Conservation (phyloP, 2,329 filamentous ascomycete species). For the Passalora sequoiae region DNA sequence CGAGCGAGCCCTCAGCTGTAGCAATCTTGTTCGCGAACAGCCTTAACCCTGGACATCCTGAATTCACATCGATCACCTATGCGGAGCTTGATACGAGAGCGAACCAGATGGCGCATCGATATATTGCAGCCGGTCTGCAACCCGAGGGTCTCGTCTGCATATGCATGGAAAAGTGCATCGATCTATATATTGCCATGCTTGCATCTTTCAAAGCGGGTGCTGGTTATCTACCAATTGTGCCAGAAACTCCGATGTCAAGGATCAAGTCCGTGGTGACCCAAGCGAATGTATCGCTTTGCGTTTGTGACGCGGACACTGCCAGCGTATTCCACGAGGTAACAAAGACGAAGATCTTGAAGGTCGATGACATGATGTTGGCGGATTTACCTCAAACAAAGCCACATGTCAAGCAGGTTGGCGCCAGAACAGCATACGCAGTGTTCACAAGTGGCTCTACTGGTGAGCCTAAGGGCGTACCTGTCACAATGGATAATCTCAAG, state of each 20-base stretch:
- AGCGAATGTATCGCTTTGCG: constrained; percentile 48
- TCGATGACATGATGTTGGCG: constrained; percentile 31
- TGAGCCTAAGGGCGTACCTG: constrained; percentile 69
- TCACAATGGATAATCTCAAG: constrained; percentile 70
- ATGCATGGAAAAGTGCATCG: constrained; percentile 66
- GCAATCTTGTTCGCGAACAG: constrained; percentile 62
- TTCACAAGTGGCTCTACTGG: constrained; percentile 84
- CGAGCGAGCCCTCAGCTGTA: constrained; percentile 45
- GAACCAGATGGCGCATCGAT: constrained; percentile 57
- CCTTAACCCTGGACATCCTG: constrained; percentile 37
- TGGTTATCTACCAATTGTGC: constrained; percentile 74
- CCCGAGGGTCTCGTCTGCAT: constrained; percentile 63
- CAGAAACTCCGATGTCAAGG: constrained; percentile 61
- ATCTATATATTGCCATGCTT: constrained; percentile 69
- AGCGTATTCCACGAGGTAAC: constrained; percentile 14
- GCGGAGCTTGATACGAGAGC: constrained; percentile 57
- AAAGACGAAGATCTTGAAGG: constrained; percentile 21
- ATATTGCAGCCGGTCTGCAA: constrained; percentile 46
- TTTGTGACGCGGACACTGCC: constrained; percentile 34
- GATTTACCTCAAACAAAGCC: constrained; percentile 33
- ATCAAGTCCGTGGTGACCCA: constrained; percentile 59
- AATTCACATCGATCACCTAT: constrained; percentile 55
- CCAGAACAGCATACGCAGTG: constrained; percentile 64
- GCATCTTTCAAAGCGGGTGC: constrained; percentile 69
- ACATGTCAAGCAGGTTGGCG: constrained; percentile 36